These are phyloP conservation scores for Lodderomyces jiufengensis DNA, from an alignment of 1,139 yeast genomes.

Conservation along the genomic window DNA sequence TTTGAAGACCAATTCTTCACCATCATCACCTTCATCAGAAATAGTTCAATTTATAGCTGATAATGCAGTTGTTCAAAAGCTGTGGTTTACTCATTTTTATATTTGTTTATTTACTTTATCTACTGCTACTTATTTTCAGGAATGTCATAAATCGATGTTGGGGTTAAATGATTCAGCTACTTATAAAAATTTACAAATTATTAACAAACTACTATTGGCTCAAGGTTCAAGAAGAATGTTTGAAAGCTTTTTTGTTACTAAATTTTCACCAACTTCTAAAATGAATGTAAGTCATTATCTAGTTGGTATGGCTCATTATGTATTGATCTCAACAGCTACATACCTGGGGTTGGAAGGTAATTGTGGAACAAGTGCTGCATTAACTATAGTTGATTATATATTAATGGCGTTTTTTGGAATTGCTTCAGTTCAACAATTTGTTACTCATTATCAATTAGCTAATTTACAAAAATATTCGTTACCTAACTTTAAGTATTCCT, in stretches of 20 bases:
- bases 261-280: constrained; percentile 44
- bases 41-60: constrained; percentile 8
- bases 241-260: constrained; percentile 57
- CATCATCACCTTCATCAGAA: not conserved
- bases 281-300: constrained; percentile 77
- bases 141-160: constrained; percentile 5
- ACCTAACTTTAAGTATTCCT: constrained; percentile 48
- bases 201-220: constrained; percentile 24
- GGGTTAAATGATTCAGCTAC: constrained; percentile 10
- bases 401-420: constrained; percentile 30
- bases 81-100: constrained; percentile 49
- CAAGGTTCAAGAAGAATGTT: constrained; percentile 64
- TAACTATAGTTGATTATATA: constrained; percentile 15
- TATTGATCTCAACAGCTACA: constrained; percentile 24
- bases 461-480: constrained; percentile 59
- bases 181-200: constrained; percentile 15
- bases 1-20: not conserved
- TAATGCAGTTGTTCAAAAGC: constrained; percentile 43
- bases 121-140: constrained; percentile 8
- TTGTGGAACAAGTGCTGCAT: constrained; percentile 10
- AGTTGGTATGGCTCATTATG: constrained; percentile 69
- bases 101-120: constrained; percentile 22
- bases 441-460: constrained; percentile 60
- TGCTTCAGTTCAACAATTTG: constrained; percentile 54
- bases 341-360: constrained; percentile 16